Base-by-base conservation (phyloP, 805 yeast genomes). In the Yarrowia phangngaensis region DNA sequence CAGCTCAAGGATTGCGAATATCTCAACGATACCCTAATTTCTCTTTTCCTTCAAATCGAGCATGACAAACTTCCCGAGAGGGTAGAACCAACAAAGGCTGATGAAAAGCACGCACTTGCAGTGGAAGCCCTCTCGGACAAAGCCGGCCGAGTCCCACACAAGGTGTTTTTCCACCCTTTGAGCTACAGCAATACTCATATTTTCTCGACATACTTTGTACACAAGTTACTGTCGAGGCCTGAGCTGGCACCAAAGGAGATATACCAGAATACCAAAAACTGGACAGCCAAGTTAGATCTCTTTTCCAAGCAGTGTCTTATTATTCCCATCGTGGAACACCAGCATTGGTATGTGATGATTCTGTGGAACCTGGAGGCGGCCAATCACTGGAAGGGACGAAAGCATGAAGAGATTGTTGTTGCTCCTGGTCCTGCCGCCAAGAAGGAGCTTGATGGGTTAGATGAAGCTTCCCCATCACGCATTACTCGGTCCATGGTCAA, bases 301-400 rank as follows among this genome's bases (percentile, higher is more conserved):
- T 72, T 79, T 63, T 69, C 68, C 14, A 80, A 73, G 58, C 73
- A 76, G 34, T 78, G 73, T 57, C 68, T 87, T 2, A 72, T 89
- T 2, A 70, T 90, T 8, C 98, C 98, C 0, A 80, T 92, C 7
- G 85, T 86, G 63, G 84, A 81, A 54, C 74, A 73, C 30, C 69
- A 76, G 29, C 98, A 92, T 66, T 92, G 98, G 98, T 85, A 80
- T 60, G 80, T 89, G 35, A 80, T 85, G 20, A 74, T 90, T 4
- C 75, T 90, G 4, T 70, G 78, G 51, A 74, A 82, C 53, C 67
- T 77, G 6, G 55, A 51, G 35, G 53, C 49, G 4, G 26, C 48
- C 26, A 51, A 52, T 53, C 54, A 28, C 11, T 30, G 48, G 48
- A 29, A 12, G 16, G 48, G 29, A 2, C 9, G 48, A 12, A 14